phyloP scores from a whole-genome alignment of 2,329 filamentous ascomycete genomes.

The Cytospora piceae region DNA sequence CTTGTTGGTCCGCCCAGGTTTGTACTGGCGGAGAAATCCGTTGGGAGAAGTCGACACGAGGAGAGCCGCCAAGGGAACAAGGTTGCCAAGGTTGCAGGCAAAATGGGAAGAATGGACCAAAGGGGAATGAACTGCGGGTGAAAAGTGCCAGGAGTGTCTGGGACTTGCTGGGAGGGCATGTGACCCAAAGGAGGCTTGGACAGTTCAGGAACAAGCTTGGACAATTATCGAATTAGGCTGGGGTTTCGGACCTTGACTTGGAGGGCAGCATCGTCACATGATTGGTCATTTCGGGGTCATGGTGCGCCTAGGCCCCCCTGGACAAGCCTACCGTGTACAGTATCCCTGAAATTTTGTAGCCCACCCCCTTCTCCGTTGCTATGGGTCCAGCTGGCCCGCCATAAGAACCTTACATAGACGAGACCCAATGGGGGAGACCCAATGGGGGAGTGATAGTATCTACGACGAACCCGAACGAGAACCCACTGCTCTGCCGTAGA shows the following conservation, averaged over 20 bases:
- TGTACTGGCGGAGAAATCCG: background rate
- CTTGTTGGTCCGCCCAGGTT: background rate
- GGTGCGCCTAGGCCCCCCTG: conserved; percentile 10
- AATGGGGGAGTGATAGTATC: background rate
- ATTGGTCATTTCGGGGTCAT: conserved; percentile 18
- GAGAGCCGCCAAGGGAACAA: background rate
- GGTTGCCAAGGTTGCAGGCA: background rate
- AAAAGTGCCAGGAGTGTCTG: background rate
- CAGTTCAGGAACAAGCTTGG: conserved; percentile 25
- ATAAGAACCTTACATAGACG: background rate
- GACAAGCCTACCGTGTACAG: background rate
- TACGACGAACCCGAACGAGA: too few species aligned
- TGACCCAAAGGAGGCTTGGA: conserved; percentile 17
- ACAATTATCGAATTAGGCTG: conserved; percentile 6
- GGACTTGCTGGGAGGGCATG: background rate
- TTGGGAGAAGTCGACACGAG: background rate
- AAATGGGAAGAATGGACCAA: conserved; percentile 1
- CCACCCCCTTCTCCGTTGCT: background rate
- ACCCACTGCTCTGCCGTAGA: background rate
- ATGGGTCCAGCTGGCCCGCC: background rate
- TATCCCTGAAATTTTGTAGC: background rate
- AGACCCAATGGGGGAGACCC: background rate
- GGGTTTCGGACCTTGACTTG: conserved; percentile 25
- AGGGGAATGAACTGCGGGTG: background rate
- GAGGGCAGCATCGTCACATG: conserved; percentile 4